phyloP scores from a whole-genome alignment of 371 early-diverging fungal genomes.

The Phascolomyces articulosus region DNA sequence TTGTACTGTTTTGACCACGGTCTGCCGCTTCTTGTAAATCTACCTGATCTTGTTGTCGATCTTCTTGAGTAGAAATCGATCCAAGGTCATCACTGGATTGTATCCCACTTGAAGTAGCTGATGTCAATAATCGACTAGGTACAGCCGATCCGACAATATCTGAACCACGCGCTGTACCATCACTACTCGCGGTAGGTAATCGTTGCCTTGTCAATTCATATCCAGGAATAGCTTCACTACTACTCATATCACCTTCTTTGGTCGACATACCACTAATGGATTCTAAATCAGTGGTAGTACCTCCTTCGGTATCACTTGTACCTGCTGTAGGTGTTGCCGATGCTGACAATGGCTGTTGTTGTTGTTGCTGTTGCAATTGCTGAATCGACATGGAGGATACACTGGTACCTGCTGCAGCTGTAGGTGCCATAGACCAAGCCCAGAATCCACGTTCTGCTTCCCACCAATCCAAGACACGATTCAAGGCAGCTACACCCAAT shows the following conservation, averaged over 20 bases:
- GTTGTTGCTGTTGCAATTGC: conserved; percentile 1
- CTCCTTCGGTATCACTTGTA: conserved; percentile 20
- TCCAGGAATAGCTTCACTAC: background rate
- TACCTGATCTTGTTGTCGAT: conserved; percentile 17
- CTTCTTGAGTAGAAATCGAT: conserved; percentile 14
- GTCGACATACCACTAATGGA: conserved; percentile 15
- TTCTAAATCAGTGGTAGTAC: conserved; percentile 16
- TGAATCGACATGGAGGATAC: no score
- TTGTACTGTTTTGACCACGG: conserved; percentile 59
- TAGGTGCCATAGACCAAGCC: conserved; percentile 16
- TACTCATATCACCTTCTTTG: conserved; percentile 7
- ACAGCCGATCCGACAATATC: background rate
- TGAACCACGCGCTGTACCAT: background rate
- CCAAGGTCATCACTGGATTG: background rate
- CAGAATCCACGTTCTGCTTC: conserved; percentile 58
- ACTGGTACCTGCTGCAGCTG: no score
- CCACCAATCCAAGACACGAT: conserved; percentile 68
- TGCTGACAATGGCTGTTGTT: background rate
- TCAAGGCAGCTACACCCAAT: conserved; percentile 58
- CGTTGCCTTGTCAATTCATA: conserved; percentile 12
- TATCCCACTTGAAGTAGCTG: no score
- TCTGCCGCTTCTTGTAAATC: conserved; percentile 57
- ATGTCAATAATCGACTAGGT: background rate
- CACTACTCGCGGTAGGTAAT: conserved; percentile 12
- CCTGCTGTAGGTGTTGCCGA: background rate